phyloP scores from a whole-genome alignment of 2,329 filamentous ascomycete species.

The Sporothrix globosa region DNA sequence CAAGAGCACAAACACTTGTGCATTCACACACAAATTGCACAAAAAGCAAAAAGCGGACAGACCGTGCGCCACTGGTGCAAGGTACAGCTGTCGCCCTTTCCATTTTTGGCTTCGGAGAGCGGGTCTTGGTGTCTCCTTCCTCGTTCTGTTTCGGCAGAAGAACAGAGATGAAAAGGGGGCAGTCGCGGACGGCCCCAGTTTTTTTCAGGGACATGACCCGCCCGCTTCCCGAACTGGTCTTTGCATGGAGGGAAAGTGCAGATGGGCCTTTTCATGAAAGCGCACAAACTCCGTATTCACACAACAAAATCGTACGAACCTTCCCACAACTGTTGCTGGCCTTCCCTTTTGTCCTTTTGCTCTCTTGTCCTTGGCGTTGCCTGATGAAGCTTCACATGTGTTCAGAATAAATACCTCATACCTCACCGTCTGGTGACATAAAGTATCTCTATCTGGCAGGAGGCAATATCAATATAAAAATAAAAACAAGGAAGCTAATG shows the following conservation, averaged over 20 bases:
- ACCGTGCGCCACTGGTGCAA: not conserved
- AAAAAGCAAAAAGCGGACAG: not conserved
- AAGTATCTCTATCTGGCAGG: too few relatives aligned
- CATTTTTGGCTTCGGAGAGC: not conserved
- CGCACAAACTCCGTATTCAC: not conserved
- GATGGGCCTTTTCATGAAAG: not conserved
- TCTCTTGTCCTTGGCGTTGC: not conserved
- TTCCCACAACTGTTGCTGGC: not conserved
- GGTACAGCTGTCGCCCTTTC: constrained; percentile 11
- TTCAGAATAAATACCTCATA: too few relatives aligned
- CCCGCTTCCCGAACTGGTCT: not conserved
- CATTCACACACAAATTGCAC: not conserved
- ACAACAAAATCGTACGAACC: not conserved
- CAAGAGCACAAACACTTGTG: not conserved
- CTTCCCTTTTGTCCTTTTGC: not conserved
- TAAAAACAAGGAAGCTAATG: too few relatives aligned
- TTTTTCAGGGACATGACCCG: constrained; percentile 10
- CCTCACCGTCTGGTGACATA: too few relatives aligned
- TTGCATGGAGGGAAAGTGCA: not conserved
- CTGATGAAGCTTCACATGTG: too few relatives aligned
- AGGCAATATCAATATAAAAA: too few relatives aligned
- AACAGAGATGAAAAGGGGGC: constrained; percentile 3
- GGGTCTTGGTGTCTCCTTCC: not conserved
- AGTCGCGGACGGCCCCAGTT: not conserved
- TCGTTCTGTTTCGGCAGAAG: not conserved